A percentile compares a stretch with the other conserved stretches of the same genome.
These are phyloP conservation scores for Tuber melanosporum DNA, from an alignment of 495 filamentous ascomycete species.

Conservation along the genomic window DNA sequence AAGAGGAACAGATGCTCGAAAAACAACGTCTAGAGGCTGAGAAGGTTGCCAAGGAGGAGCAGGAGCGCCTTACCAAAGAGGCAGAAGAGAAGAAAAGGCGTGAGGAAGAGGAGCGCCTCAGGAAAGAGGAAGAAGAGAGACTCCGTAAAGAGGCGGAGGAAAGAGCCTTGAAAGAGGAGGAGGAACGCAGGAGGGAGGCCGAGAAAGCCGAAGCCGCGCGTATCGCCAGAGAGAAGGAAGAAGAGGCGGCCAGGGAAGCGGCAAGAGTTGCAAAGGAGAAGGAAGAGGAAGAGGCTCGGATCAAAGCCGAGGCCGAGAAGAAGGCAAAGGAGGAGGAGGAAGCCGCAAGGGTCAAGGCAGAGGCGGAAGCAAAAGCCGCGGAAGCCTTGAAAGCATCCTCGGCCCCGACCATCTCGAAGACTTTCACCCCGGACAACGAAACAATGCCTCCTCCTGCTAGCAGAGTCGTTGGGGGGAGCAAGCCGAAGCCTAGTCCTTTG, in stretches of 20 bases:
- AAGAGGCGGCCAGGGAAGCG: constrained; percentile 51
- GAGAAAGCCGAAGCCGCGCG: constrained; percentile 49
- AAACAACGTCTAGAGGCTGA: constrained; percentile 43
- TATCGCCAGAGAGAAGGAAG: constrained; percentile 48
- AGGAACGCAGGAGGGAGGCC: constrained; percentile 48
- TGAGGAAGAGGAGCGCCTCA: constrained; percentile 52
- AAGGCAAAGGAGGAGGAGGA: constrained; percentile 40
- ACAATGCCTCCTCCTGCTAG: constrained; percentile 44
- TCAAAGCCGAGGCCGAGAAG: constrained; percentile 45
- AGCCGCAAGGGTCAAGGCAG: constrained; percentile 39
- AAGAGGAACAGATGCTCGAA: constrained; percentile 47
- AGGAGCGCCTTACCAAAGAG: constrained; percentile 42
- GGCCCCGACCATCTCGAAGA: constrained; percentile 43
- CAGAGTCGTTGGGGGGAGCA: constrained; percentile 35
- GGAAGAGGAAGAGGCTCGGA: constrained; percentile 55
- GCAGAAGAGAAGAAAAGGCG: constrained; percentile 44
- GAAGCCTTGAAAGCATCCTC: constrained; percentile 44
- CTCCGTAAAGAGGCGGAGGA: constrained; percentile 50
- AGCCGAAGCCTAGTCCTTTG: constrained; percentile 55
- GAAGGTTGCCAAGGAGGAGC: constrained; percentile 45
- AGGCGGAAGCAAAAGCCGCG: constrained; percentile 43
- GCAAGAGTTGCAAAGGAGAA: constrained; percentile 50
- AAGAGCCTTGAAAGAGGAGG: constrained; percentile 34
- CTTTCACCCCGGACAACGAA: constrained; percentile 31
- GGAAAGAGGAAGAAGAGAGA: constrained; percentile 44